Evolutionary conservation across 192 early-diverging fungal species (phyloP).

Genomic region (Haplosporangium gracile): DNA sequence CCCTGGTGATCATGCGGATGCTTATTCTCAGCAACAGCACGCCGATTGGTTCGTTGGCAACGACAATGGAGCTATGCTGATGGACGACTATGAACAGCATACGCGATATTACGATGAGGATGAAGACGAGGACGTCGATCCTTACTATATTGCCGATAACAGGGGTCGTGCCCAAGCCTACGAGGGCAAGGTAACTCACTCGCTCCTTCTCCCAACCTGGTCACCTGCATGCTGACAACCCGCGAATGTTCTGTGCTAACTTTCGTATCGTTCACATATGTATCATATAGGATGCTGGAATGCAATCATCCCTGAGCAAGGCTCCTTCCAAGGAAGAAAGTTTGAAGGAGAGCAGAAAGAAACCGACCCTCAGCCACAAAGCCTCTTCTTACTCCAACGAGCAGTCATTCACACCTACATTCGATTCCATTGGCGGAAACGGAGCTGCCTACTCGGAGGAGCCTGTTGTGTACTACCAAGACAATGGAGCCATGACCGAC

Average conservation of each 20-base stretch:
- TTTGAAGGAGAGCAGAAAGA: constrained; percentile 4
- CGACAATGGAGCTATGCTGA: not conserved
- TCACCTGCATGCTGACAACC: not conserved
- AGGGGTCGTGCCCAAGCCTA: constrained; percentile 37
- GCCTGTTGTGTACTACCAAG: not conserved
- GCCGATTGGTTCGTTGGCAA: constrained; percentile 27
- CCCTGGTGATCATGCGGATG: constrained; percentile 13
- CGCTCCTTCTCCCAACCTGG: not conserved
- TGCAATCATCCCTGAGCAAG: not conserved
- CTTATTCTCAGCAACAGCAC: constrained; percentile 25
- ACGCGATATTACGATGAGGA: constrained; percentile 29
- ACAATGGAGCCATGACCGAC: not conserved
- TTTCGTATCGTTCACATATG: not conserved
- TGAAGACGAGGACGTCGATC: constrained; percentile 39
- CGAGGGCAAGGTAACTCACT: constrained; percentile 35
- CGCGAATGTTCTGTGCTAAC: not conserved
- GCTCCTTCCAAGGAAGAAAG: constrained; percentile 4
- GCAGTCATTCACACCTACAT: constrained; percentile 27
- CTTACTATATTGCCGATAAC: constrained; percentile 42
- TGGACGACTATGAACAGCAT: constrained; percentile 16
- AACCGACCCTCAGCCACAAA: constrained; percentile 25
- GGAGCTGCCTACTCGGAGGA: constrained; percentile 6
- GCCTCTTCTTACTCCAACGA: constrained; percentile 34
- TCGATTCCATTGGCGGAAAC: not conserved
- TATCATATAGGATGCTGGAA: not conserved